Evolutionary conservation across 495 filamentous ascomycete genomes (phyloP).

Genomic region (Tirmania nivea): DNA sequence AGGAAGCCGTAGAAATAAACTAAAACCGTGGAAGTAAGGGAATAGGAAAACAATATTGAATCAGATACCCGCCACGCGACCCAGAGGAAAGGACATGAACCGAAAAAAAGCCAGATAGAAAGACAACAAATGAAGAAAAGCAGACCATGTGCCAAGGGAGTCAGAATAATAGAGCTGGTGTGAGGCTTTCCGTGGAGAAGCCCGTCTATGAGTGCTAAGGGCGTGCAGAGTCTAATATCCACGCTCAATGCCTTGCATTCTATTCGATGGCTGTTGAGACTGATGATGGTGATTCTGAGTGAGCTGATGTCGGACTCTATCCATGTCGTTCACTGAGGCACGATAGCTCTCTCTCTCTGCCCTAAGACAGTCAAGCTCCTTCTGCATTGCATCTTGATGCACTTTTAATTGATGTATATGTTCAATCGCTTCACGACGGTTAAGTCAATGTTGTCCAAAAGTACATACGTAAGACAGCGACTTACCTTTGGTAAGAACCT

Average conservation of each 20-base stretch:
- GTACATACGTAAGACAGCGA: background rate
- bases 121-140: background rate
- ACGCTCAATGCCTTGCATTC: conserved; percentile 18
- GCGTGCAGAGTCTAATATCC: background rate
- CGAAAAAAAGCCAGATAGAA: background rate
- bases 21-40: too few species aligned
- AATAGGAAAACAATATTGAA: too few species aligned
- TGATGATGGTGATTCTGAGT: conserved; percentile 10
- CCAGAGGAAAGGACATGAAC: background rate
- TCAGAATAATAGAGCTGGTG: background rate
- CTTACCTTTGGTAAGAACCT: conserved; percentile 84
- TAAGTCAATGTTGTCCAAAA: conserved; percentile 6
- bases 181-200: too few species aligned
- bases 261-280: conserved; percentile 11
- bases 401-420: conserved; percentile 13
- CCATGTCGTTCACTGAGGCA: conserved; percentile 6
- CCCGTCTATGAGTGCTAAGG: too few species aligned
- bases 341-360: conserved; percentile 12
- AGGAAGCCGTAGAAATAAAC: background rate
- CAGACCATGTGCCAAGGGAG: background rate
- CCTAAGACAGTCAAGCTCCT: conserved; percentile 13
- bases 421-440: conserved; percentile 12
- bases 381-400: conserved; percentile 11
- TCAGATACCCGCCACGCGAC: background rate
- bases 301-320: conserved; percentile 10